phyloP scores from a whole-genome alignment of 2,329 filamentous ascomycete species.

The Botrytis paeoniae region DNA sequence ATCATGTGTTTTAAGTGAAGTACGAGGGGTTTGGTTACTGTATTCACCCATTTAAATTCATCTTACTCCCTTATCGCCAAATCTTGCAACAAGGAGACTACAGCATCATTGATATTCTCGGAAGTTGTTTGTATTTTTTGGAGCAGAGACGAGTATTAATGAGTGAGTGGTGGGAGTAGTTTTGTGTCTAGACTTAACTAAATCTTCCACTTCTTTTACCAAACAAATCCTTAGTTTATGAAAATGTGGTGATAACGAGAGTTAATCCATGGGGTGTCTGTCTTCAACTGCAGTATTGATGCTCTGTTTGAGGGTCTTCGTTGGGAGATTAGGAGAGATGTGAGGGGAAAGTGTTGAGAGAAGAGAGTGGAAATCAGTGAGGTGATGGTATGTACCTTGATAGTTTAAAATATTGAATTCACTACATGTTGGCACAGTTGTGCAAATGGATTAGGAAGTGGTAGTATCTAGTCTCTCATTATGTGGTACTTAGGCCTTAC shows the following conservation, averaged over 20 bases:
- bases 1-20: neutral
- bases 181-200: no score
- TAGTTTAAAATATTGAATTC: neutral
- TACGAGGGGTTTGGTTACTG: no score
- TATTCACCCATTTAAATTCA: neutral
- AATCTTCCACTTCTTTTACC: no score
- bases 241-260: neutral
- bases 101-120: neutral
- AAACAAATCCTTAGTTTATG: neutral
- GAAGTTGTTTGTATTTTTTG: no score
- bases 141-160: no score
- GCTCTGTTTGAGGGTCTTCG: neutral
- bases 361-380: no score
- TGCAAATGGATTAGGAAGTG: neutral
- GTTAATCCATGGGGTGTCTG: neutral
- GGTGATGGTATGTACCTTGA: neutral
- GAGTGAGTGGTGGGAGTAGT: no score
- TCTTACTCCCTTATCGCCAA: rapidly evolving
- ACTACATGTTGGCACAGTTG: neutral
- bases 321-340: neutral
- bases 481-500: neutral
- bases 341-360: neutral
- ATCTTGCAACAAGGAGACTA: neutral
- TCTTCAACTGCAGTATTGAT: neutral
- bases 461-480: neutral